These are phyloP conservation scores for Exutisphaerella laricina DNA, from an alignment of 2,329 filamentous ascomycete species.

Conservation along the genomic window DNA sequence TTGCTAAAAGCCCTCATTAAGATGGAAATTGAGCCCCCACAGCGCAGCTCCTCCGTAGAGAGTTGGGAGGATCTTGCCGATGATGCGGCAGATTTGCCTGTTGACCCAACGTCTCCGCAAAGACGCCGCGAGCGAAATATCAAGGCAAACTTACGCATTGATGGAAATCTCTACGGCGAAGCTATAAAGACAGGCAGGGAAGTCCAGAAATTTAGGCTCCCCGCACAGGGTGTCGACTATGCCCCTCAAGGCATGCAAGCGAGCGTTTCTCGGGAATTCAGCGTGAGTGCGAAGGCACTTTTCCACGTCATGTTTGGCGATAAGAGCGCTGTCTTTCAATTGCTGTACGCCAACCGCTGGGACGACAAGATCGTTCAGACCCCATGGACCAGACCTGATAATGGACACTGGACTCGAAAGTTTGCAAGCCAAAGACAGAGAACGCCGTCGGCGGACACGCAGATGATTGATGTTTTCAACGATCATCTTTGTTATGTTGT, in stretches of 20 bases:
- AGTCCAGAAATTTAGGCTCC: constrained; percentile 71
- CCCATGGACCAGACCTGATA: constrained; percentile 71
- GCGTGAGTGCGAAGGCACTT: constrained; percentile 86
- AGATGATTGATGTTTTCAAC: constrained; percentile 67
- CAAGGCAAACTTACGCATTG: constrained; percentile 55
- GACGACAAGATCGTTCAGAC: constrained; percentile 76
- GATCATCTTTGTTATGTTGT: constrained; percentile 61
- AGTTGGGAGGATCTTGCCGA: constrained; percentile 77
- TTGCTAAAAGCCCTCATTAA: constrained; percentile 67
- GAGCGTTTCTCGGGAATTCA: constrained; percentile 74
- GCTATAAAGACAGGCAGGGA: constrained; percentile 40
- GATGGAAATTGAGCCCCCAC: constrained; percentile 59
- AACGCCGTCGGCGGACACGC: constrained; percentile 63
- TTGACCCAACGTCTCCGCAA: constrained; percentile 40
- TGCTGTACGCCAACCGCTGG: constrained; percentile 77
- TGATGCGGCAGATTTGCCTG: constrained; percentile 33
- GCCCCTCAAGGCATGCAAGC: constrained; percentile 75
- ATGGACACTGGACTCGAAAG: constrained; percentile 50
- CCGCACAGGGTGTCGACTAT: constrained; percentile 73
- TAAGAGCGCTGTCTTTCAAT: constrained; percentile 88
- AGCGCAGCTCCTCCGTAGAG: constrained; percentile 67
- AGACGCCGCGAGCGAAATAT: constrained; percentile 46
- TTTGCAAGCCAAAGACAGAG: constrained; percentile 49
- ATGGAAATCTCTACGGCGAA: constrained; percentile 54
- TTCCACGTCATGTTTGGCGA: constrained; percentile 97